Evolutionary conservation across 2,329 filamentous ascomycete species (phyloP).

Genomic region (Aureobasidium musti): DNA sequence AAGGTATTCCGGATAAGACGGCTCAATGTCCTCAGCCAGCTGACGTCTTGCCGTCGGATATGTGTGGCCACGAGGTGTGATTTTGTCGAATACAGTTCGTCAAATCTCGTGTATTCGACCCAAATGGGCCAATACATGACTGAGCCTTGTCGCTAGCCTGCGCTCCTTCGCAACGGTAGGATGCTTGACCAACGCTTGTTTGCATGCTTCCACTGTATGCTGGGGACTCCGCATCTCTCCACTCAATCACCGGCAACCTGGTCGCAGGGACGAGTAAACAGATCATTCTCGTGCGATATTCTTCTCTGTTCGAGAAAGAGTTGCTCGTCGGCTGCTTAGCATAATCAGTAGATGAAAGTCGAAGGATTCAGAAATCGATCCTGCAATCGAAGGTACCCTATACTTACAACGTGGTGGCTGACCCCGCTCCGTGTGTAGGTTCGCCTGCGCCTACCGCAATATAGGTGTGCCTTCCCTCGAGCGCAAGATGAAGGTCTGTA

Average conservation of each 20-base stretch:
- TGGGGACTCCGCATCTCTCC: not conserved
- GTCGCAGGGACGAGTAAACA: not conserved
- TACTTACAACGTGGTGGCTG: slow-evolving; percentile 18
- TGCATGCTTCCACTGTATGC: not conserved
- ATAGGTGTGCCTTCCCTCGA: slow-evolving; percentile 6
- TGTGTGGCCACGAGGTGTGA: not conserved
- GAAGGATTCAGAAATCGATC: not conserved
- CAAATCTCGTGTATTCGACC: not conserved
- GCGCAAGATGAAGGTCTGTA: not conserved
- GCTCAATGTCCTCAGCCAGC: not conserved
- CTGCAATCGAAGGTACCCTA: not conserved
- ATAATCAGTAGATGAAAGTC: too few relatives aligned
- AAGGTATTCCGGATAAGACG: not conserved
- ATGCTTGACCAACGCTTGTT: slow-evolving; percentile 17
- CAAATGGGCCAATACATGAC: not conserved
- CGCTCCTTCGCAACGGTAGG: not conserved
- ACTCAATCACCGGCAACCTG: not conserved
- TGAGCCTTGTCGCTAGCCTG: not conserved
- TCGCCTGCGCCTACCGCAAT: slow-evolving; percentile 7
- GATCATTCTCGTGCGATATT: not conserved
- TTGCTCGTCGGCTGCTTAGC: not conserved
- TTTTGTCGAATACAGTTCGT: not conserved
- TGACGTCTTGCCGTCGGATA: not conserved
- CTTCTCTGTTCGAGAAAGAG: not conserved
- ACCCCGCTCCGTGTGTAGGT: slow-evolving; percentile 7